Percentiles rank a stretch among this genome's conserved stretches.
These are phyloP conservation scores for Gaultheria prostrata DNA, from an alignment of 148 eudicot genomes.

Conservation along the genomic window DNA sequence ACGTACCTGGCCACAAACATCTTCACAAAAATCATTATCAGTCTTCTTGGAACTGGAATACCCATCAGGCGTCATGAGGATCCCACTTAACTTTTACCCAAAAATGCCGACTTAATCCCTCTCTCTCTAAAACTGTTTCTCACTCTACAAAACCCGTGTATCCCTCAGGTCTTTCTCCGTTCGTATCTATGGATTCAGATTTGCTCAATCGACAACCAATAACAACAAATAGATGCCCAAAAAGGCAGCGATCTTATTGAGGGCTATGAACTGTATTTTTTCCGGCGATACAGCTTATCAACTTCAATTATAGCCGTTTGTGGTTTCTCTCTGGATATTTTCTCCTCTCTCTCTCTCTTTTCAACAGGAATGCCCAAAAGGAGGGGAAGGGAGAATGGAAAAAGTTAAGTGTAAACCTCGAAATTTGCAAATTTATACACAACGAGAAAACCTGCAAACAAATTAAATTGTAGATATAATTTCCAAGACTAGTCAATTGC, in stretches of 20 bases:
- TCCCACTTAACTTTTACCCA: constrained; percentile 6
- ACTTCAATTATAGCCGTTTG: constrained; percentile 34
- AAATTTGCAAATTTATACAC: background rate
- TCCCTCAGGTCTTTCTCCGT: background rate
- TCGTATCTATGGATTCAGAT: background rate
- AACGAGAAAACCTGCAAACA: background rate
- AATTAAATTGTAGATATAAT: background rate
- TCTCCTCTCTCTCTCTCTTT: constrained; percentile 15
- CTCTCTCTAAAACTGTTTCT: background rate
- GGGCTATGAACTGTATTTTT: background rate
- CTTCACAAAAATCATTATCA: constrained; percentile 54
- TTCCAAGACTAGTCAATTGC: background rate
- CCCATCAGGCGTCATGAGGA: constrained; percentile 39
- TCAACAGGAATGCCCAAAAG: background rate
- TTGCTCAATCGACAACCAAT: background rate
- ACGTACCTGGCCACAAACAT: constrained; percentile 60
- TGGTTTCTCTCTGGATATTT: background rate
- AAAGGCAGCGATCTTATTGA: background rate
- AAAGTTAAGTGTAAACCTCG: background rate
- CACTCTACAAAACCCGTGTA: background rate
- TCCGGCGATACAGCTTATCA: background rate
- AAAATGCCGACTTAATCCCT: constrained; percentile 19
- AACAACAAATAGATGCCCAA: constrained; percentile 4
- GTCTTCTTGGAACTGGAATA: constrained; percentile 57
- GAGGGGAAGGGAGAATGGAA: background rate